These are phyloP conservation scores for Kodamaea neixiangensis DNA, from an alignment of 805 yeast species.

Conservation along the genomic window DNA sequence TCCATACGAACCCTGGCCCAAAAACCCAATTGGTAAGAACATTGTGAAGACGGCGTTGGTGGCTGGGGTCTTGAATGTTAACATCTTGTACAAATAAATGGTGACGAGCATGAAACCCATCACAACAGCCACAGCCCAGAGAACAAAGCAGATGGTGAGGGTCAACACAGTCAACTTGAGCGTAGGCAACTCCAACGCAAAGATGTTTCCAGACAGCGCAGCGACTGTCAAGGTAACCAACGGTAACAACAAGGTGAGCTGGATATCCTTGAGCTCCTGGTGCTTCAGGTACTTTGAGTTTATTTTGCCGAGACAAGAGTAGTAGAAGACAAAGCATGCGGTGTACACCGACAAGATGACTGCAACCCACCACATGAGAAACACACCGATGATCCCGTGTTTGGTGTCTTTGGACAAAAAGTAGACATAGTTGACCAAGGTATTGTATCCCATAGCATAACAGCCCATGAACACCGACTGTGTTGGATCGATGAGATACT, in stretches of 20 bases:
- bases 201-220: conserved; percentile 65
- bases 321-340: conserved; percentile 61
- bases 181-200: conserved; percentile 47
- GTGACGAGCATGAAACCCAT: conserved; percentile 55
- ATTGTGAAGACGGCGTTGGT: conserved; percentile 58
- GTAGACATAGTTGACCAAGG: conserved; percentile 61
- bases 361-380: conserved; percentile 76
- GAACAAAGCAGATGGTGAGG: conserved; percentile 52
- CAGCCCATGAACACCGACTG: conserved; percentile 73
- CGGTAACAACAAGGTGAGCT: conserved; percentile 66
- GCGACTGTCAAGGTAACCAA: conserved; percentile 80
- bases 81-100: conserved; percentile 60
- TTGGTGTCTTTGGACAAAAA: conserved; percentile 39
- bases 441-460: conserved; percentile 74
- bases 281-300: conserved; percentile 17
- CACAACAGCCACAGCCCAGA: conserved; percentile 71
- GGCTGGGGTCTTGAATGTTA: conserved; percentile 60
- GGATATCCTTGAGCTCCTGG: conserved; percentile 36
- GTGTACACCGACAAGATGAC: conserved; percentile 54
- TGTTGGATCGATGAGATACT: conserved; percentile 9
- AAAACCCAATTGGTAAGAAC: conserved; percentile 78
- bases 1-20: conserved; percentile 84
- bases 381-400: conserved; percentile 50
- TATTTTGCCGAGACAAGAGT: conserved; percentile 44
- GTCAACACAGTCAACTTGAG: conserved; percentile 51